Percentiles rank a stretch among this genome's conserved stretches.
Evolutionary conservation across 2,329 filamentous ascomycete genomes (phyloP).

Genomic region (Botryotinia convoluta): DNA sequence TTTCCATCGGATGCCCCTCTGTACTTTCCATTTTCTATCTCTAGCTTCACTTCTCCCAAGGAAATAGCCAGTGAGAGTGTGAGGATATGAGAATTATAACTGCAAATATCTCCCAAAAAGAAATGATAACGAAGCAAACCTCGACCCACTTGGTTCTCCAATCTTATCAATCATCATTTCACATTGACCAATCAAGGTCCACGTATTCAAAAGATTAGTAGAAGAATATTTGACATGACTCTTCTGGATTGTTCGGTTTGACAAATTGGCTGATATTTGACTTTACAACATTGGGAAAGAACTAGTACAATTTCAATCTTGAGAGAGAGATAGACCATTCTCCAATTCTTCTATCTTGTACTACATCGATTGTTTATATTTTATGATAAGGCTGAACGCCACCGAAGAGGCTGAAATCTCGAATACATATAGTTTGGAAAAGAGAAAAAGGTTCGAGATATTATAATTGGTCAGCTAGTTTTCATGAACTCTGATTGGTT

Average conservation of each 20-base stretch:
- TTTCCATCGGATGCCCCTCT: neutral
- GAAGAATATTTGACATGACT: neutral
- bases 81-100: neutral
- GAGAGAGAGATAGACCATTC: neutral
- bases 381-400: neutral
- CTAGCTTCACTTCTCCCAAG: neutral
- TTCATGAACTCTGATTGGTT: neutral
- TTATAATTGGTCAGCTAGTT: neutral
- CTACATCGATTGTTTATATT: neutral
- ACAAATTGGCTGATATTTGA: neutral
- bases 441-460: neutral
- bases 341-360: neutral
- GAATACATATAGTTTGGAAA: neutral
- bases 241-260: slow-evolving; percentile 11
- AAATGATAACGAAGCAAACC: neutral
- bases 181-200: neutral
- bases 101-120: neutral
- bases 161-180: slow-evolving; percentile 4
- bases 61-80: neutral
- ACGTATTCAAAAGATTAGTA: neutral
- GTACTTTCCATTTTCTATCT: neutral
- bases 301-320: neutral
- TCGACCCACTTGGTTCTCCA: slow-evolving; percentile 1
- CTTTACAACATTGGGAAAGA: neutral
- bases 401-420: neutral